Evolutionary conservation across 192 early-diverging fungal genomes (phyloP), one percentile per base, ranked within the genome.

Genomic region (Coemansia sp.): DNA sequence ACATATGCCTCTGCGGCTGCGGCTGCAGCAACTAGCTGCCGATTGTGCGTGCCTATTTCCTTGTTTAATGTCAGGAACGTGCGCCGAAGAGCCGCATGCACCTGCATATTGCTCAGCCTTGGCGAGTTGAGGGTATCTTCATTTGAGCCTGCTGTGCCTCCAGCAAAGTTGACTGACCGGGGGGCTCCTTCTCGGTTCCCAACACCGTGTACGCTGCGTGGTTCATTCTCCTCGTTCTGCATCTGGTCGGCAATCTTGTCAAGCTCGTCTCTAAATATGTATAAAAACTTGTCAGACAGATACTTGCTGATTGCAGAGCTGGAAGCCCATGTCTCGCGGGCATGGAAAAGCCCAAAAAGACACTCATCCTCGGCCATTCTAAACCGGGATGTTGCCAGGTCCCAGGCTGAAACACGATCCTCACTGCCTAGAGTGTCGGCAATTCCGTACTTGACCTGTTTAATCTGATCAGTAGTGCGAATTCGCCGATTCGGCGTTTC

Each of bases 261-360:
- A 14, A 96, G 82, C 72, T 96, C 92, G 4, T 86, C 84, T 40
- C 85, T 88, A 54, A 96, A 88, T 64, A 85, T 84, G 20, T 79
- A 78, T 7, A 85, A 79, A 46, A 94, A 87, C 60, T 84, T 78
- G 66, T 94, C 92, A 65, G 90, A 89, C 19, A 94, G 76, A 45
- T 92, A 88, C 62, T 84, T 84, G 81, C 76, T 84, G 55, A 84
- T 79, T 1, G 77, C 81, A 39, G 76, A 78, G 77, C 69, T 91
- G 75, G 54, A 86, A 45, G 66, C 77, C 60, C 61, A 75, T 4
- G 77, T 75, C 48, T 80, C 86, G 22, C 86, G 77, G 16, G 91
- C 91, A 64, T 96, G 92, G 79, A 94, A 96, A 7, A 96, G 68
- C 7, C 91, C 94, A 85, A 96, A 95, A 2, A 96, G 65, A 40